These are phyloP conservation scores for Chlamydomonas sp. DNA, from an alignment of 139 green algal genomes.

Conservation along the genomic window DNA sequence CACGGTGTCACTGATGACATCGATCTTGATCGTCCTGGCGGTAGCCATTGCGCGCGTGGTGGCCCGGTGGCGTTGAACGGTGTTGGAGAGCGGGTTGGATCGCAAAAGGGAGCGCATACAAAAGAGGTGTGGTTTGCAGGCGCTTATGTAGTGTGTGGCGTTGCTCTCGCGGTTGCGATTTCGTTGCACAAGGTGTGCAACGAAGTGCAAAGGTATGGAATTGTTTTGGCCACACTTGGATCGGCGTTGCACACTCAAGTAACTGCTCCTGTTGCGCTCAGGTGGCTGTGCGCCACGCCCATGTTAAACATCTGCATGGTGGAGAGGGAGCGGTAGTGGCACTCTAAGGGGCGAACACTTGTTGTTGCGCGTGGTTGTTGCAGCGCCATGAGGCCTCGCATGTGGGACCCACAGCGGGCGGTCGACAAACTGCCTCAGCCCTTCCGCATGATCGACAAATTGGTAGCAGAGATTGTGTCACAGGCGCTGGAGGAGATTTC, in stretches of 20 bases:
- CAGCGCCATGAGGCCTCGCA: too few species aligned
- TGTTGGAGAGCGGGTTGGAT: neutral
- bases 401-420: constrained; percentile 32
- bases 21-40: neutral
- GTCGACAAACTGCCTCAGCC: constrained; percentile 40
- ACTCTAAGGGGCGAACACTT: neutral
- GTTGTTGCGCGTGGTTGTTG: neutral
- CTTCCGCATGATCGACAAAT: constrained; percentile 42
- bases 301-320: neutral
- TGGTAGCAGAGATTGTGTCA: constrained; percentile 35
- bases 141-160: neutral
- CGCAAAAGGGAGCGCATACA: neutral
- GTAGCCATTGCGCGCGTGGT: too few species aligned
- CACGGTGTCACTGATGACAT: constrained; percentile 6
- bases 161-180: neutral
- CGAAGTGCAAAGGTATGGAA: neutral
- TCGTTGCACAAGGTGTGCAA: neutral
- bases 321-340: neutral
- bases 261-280: too few species aligned
- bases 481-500: constrained; percentile 19
- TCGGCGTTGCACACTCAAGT: too few species aligned
- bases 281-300: neutral
- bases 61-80: neutral
- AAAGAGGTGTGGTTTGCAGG: neutral
- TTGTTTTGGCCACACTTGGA: too few species aligned